Percentiles rank a stretch among this genome's conserved stretches.
phyloP scores from a whole-genome alignment of 768 basidiomycete genomes.

The Rhodotorula babjevae region DNA sequence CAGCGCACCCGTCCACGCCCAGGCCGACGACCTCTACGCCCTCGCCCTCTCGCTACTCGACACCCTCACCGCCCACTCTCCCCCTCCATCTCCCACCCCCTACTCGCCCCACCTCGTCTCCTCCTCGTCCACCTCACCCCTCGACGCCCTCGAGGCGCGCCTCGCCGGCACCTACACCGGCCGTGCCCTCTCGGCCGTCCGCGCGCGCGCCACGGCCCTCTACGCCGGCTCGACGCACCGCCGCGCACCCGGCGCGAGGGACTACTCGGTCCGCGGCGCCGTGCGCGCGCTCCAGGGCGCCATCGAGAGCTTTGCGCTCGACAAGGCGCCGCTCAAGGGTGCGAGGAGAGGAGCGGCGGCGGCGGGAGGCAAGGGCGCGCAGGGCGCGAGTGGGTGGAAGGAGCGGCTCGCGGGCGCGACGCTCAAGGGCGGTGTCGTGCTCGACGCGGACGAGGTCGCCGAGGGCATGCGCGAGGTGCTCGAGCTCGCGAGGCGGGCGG shows the following conservation, averaged over 20 bases:
- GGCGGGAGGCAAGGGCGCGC: not conserved
- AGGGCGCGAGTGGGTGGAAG: constrained; percentile 13
- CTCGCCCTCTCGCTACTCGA: constrained; percentile 32
- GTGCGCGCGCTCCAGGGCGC: constrained; percentile 1
- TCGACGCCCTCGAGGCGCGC: constrained; percentile 23
- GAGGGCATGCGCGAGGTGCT: constrained; percentile 29
- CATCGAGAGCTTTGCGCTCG: constrained; percentile 6
- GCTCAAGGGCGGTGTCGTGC: constrained; percentile 1
- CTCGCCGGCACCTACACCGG: constrained; percentile 1
- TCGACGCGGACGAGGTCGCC: constrained; percentile 20
- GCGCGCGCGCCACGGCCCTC: not conserved
- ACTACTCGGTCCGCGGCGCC: constrained; percentile 20
- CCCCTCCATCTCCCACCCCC: constrained; percentile 4
- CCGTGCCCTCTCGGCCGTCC: not conserved
- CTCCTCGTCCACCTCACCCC: constrained; percentile 1
- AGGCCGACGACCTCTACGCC: constrained; percentile 1
- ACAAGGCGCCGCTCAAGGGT: not conserved
- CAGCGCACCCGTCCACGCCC: not conserved
- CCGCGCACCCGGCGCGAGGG: not conserved
- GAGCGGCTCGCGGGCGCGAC: constrained; percentile 1
- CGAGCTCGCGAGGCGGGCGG: not conserved
- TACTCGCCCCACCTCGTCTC: constrained; percentile 11
- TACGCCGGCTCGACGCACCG: not conserved
- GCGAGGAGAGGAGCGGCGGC: too few relatives aligned
- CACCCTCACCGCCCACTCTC: constrained; percentile 16